phyloP scores from a whole-genome alignment of 164 flowering plant genomes.

The Tetracentron sinense region DNA sequence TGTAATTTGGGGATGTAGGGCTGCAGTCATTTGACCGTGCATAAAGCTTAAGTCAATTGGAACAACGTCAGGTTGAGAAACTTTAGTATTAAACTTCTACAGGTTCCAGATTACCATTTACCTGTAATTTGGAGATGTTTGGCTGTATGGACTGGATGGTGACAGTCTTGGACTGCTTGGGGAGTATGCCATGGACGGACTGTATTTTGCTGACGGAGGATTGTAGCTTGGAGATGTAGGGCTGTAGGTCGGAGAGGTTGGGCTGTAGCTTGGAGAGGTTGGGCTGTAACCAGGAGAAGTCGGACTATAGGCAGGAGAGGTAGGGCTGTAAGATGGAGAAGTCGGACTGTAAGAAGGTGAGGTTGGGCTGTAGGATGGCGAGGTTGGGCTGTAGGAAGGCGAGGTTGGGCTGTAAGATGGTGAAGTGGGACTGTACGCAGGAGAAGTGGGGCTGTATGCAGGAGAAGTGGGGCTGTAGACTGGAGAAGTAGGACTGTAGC shows the following conservation, averaged over 20 bases:
- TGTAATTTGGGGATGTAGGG: too few relatives aligned
- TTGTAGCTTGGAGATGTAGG: constrained; percentile 27
- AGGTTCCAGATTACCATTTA: constrained; percentile 1
- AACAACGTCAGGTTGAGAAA: not conserved
- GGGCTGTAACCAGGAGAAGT: constrained; percentile 90
- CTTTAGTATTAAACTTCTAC: not conserved
- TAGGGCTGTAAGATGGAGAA: constrained; percentile 89
- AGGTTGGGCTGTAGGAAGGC: constrained; percentile 89
- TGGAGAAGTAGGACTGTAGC: constrained; percentile 15
- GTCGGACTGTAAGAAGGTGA: constrained; percentile 94
- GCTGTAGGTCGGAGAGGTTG: constrained; percentile 55
- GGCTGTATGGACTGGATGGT: constrained; percentile 47
- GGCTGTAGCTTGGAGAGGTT: constrained; percentile 79
- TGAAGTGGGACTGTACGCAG: constrained; percentile 84
- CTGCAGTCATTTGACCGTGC: too few relatives aligned
- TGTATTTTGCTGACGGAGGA: constrained; percentile 69
- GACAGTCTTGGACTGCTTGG: constrained; percentile 48
- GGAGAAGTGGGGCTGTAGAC: constrained; percentile 13
- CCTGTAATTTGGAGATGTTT: constrained; percentile 53
- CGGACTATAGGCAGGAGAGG: constrained; percentile 87
- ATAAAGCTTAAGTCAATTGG: not conserved
- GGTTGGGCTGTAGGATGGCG: constrained; percentile 91
- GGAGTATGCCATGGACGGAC: constrained; percentile 47
- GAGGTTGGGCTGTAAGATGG: constrained; percentile 91
- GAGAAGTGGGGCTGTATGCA: constrained; percentile 35